Evolutionary conservation across 2,329 filamentous ascomycete species (phyloP).

Genomic region (Colletotrichum liriopes): DNA sequence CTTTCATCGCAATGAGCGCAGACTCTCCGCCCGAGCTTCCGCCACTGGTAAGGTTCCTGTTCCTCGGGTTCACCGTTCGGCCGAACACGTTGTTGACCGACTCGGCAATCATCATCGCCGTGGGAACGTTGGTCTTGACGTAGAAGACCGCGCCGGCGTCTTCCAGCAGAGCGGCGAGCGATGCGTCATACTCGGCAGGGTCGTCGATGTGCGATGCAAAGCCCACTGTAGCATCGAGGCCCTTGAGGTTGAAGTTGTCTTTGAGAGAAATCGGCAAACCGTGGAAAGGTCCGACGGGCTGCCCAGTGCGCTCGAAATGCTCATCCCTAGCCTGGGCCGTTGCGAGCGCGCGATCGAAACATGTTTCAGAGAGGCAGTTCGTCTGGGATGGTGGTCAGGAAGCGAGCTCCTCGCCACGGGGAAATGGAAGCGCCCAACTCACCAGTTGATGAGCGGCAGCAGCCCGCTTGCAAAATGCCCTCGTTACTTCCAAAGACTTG

Average conservation of each 20-base stretch:
- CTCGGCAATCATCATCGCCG: slow-evolving; percentile 80
- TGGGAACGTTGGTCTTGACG: slow-evolving; percentile 72
- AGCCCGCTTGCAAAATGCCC: slow-evolving; percentile 69
- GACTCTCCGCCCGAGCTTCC: slow-evolving; percentile 79
- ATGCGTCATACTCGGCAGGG: slow-evolving; percentile 63
- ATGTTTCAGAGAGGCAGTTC: slow-evolving; percentile 69
- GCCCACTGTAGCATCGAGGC: slow-evolving; percentile 72
- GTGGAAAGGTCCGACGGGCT: slow-evolving; percentile 74
- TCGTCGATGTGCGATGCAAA: slow-evolving; percentile 75
- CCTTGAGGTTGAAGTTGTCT: slow-evolving; percentile 77
- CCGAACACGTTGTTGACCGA: slow-evolving; percentile 77
- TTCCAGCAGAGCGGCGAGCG: slow-evolving; percentile 59
- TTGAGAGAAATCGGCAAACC: slow-evolving; percentile 78
- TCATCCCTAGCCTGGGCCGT: slow-evolving; percentile 66
- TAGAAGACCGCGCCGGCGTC: slow-evolving; percentile 68
- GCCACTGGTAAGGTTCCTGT: slow-evolving; percentile 72
- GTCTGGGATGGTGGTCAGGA: slow-evolving; percentile 46
- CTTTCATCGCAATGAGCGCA: slow-evolving; percentile 72
- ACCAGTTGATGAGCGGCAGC: slow-evolving; percentile 53
- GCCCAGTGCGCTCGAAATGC: slow-evolving; percentile 62
- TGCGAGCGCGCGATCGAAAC: slow-evolving; percentile 67
- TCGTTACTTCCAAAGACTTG: slow-evolving; percentile 61
- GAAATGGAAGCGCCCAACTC: not conserved
- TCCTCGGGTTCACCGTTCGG: slow-evolving; percentile 73
- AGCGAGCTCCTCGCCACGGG: not conserved